These are phyloP conservation scores for Royoungia palumana DNA, from an alignment of 768 basidiomycete species.

Conservation along the genomic window DNA sequence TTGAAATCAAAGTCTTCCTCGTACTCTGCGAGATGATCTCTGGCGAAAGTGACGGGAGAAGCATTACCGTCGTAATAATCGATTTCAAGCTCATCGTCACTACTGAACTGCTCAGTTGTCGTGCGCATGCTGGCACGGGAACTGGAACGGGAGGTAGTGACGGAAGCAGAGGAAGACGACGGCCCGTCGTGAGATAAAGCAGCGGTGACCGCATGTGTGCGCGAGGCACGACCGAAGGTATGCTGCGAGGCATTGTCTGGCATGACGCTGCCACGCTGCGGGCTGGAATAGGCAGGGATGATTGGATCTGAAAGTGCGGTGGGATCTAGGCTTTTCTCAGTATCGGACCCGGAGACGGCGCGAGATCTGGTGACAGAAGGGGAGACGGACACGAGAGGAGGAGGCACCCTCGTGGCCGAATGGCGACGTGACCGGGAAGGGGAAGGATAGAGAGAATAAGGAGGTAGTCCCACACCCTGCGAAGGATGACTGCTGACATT, in stretches of 20 bases:
- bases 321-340: slow-evolving; percentile 37
- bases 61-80: slow-evolving; percentile 36
- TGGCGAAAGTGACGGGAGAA: slow-evolving; percentile 38
- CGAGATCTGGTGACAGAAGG: slow-evolving; percentile 3
- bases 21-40: slow-evolving; percentile 39
- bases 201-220: slow-evolving; percentile 19
- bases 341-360: slow-evolving; percentile 21
- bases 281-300: slow-evolving; percentile 17
- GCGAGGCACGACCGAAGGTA: slow-evolving; percentile 47
- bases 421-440: slow-evolving; percentile 16
- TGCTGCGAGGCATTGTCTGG: slow-evolving; percentile 46
- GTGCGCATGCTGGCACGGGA: slow-evolving; percentile 32
- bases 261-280: slow-evolving; percentile 25
- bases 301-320: slow-evolving; percentile 32
- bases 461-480: slow-evolving; percentile 28
- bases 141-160: slow-evolving; percentile 36
- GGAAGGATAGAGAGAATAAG: slow-evolving; percentile 13
- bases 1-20: slow-evolving; percentile 29
- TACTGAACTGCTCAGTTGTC: slow-evolving; percentile 39
- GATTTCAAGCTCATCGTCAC: slow-evolving; percentile 47
- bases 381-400: background rate
- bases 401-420: slow-evolving; percentile 9
- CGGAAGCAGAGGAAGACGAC: slow-evolving; percentile 42
- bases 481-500: slow-evolving; percentile 34
- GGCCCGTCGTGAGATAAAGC: slow-evolving; percentile 27